These are phyloP conservation scores for Arabidopsis suecica DNA, from an alignment of 345 rosid genomes.

Conservation along the genomic window DNA sequence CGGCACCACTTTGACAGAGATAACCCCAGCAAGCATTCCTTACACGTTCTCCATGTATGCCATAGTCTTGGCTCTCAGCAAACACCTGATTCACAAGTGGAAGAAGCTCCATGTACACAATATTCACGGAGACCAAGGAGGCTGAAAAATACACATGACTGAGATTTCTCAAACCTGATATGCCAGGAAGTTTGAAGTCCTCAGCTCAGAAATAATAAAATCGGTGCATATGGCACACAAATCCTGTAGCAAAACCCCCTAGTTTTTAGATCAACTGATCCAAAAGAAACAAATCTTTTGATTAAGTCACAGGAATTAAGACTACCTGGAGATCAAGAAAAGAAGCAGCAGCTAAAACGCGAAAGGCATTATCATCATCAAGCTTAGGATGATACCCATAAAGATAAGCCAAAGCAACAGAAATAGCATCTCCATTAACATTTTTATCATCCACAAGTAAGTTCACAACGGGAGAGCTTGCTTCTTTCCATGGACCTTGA, in stretches of 20 bases:
- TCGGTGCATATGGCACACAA: conserved; percentile 96
- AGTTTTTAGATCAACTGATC: neutral
- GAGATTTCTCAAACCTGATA: conserved; percentile 71
- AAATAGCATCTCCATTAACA: conserved; percentile 83
- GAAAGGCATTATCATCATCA: conserved; percentile 85
- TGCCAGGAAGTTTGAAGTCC: conserved; percentile 89
- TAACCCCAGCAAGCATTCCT: conserved; percentile 98
- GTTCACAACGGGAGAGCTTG: conserved; percentile 70
- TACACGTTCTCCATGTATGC: conserved; percentile 94
- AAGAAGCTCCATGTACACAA: conserved; percentile 22
- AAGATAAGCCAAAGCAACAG: conserved; percentile 81
- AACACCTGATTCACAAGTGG: conserved; percentile 64
- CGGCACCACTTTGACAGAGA: conserved; percentile 95
- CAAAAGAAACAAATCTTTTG: neutral
- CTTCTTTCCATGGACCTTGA: conserved; percentile 98
- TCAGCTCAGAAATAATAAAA: conserved; percentile 85
- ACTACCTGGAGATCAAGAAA: conserved; percentile 96
- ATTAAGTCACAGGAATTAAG: neutral
- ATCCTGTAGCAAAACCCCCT: conserved; percentile 57
- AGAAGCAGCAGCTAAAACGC: conserved; percentile 95
- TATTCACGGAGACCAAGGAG: conserved; percentile 4
- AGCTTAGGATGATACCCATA: conserved; percentile 92
- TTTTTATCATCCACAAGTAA: conserved; percentile 91
- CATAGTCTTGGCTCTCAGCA: conserved; percentile 98
- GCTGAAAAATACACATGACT: conserved; percentile 12